phyloP scores from a whole-genome alignment of 2,329 filamentous ascomycete genomes.

The Fusarium sp. region DNA sequence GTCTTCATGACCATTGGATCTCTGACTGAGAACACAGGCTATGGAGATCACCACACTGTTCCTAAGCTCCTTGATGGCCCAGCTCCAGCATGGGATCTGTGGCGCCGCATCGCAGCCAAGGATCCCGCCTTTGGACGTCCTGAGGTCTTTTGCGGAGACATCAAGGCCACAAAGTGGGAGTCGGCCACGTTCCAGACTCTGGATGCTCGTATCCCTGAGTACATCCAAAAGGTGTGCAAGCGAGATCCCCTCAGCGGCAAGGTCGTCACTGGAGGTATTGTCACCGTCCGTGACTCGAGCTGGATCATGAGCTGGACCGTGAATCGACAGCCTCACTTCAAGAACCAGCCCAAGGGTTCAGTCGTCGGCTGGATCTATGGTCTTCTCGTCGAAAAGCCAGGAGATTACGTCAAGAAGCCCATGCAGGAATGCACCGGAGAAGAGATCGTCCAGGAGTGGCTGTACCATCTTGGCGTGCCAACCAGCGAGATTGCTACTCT shows the following conservation, averaged over 20 bases:
- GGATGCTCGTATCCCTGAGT: constrained; percentile 38
- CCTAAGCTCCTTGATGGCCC: constrained; percentile 9
- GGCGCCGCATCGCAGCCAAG: constrained; percentile 23
- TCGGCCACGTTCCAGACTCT: constrained; percentile 56
- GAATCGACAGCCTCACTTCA: constrained; percentile 32
- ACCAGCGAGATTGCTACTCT: constrained; percentile 15
- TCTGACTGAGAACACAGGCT: constrained; percentile 20
- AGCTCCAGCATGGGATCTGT: constrained; percentile 26
- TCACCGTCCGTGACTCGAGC: constrained; percentile 38
- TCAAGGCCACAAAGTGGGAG: constrained; percentile 49
- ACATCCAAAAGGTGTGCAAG: constrained; percentile 31
- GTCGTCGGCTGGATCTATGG: constrained; percentile 24
- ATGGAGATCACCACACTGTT: constrained; percentile 20
- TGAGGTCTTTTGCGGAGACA: constrained; percentile 23
- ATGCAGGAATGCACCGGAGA: constrained; percentile 30
- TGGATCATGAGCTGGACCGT: constrained; percentile 30
- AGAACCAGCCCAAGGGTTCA: constrained; percentile 22
- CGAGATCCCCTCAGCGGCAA: constrained; percentile 45
- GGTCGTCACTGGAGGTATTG: constrained; percentile 52
- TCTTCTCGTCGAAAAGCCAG: constrained; percentile 20
- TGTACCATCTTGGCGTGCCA: constrained; percentile 25
- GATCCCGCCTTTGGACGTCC: constrained; percentile 19
- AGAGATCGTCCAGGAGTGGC: constrained; percentile 23
- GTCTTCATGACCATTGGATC: constrained; percentile 27
- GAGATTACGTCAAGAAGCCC: constrained; percentile 29